These are phyloP conservation scores for Linnemannia schmuckeri DNA, from an alignment of 192 early-diverging fungal genomes.

Conservation along the genomic window DNA sequence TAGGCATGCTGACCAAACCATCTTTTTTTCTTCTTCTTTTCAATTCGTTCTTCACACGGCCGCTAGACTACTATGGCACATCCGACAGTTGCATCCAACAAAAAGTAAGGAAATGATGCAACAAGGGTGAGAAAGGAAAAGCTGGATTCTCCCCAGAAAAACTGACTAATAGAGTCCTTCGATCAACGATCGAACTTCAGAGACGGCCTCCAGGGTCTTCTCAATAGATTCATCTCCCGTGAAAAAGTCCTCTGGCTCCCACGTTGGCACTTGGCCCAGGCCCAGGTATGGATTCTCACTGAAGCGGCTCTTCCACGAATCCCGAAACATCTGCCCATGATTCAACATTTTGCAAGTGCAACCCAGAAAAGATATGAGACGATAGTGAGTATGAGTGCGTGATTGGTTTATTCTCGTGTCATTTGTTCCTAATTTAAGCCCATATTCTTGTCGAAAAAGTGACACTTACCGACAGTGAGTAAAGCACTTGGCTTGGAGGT, in stretches of 20 bases:
- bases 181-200: slow-evolving; percentile 6
- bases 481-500: slow-evolving; percentile 11
- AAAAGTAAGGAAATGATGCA: not conserved
- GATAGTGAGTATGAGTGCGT: not conserved
- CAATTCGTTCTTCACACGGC: slow-evolving; percentile 9
- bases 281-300: slow-evolving; percentile 47
- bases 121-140: not conserved
- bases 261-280: slow-evolving; percentile 26
- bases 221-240: slow-evolving; percentile 22
- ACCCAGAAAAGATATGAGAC: not conserved
- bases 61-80: not conserved
- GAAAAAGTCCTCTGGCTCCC: slow-evolving; percentile 44
- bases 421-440: too few species aligned
- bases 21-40: not conserved
- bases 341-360: not conserved
- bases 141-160: not conserved
- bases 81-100: not conserved
- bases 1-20: slow-evolving; percentile 3
- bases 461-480: slow-evolving; percentile 37
- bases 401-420: not conserved
- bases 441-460: not conserved
- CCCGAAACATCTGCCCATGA: slow-evolving; percentile 35
- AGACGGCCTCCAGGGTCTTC: slow-evolving; percentile 25
- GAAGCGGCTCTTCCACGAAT: slow-evolving; percentile 31
- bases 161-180: slow-evolving; percentile 4